A percentile compares a stretch with the other conserved stretches of the same genome.
phyloP scores from a whole-genome alignment of 371 early-diverging fungal genomes.

The Zancudomyces culisetae region DNA sequence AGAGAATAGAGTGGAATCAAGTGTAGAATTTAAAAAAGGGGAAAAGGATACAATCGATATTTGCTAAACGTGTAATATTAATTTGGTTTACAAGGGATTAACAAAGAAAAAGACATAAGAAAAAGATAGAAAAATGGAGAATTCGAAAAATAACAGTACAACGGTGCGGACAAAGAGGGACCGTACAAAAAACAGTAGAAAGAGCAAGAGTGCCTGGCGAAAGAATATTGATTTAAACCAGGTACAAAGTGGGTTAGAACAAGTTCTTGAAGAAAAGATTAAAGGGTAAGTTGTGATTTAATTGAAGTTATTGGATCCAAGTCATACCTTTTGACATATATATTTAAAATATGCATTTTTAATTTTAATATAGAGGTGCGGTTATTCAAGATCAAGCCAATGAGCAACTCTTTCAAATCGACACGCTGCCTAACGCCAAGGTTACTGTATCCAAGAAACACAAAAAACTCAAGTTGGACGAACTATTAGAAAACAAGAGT shows the following conservation, averaged over 20 bases:
- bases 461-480: slow-evolving; percentile 48
- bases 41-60: too few relatives aligned
- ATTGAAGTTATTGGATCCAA: too few relatives aligned
- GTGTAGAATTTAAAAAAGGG: too few relatives aligned
- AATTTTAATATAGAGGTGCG: slow-evolving; percentile 21
- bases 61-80: too few relatives aligned
- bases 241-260: slow-evolving; percentile 57
- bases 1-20: too few relatives aligned
- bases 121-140: background rate
- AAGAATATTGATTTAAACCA: slow-evolving; percentile 72
- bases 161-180: background rate
- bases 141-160: slow-evolving; percentile 1
- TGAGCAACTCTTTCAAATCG: slow-evolving; percentile 51
- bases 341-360: background rate
- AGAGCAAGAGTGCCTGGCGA: slow-evolving; percentile 83
- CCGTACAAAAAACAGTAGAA: slow-evolving; percentile 34
- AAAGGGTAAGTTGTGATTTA: slow-evolving; percentile 11
- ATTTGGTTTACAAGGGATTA: background rate
- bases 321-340: background rate
- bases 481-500: slow-evolving; percentile 49
- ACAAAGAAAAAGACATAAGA: background rate
- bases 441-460: slow-evolving; percentile 18
- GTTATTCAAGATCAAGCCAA: slow-evolving; percentile 30
- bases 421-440: slow-evolving; percentile 20
- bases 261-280: slow-evolving; percentile 52